Evolutionary conservation across 2,329 filamentous ascomycete genomes (phyloP).

Genomic region (Volutella citrinella): DNA sequence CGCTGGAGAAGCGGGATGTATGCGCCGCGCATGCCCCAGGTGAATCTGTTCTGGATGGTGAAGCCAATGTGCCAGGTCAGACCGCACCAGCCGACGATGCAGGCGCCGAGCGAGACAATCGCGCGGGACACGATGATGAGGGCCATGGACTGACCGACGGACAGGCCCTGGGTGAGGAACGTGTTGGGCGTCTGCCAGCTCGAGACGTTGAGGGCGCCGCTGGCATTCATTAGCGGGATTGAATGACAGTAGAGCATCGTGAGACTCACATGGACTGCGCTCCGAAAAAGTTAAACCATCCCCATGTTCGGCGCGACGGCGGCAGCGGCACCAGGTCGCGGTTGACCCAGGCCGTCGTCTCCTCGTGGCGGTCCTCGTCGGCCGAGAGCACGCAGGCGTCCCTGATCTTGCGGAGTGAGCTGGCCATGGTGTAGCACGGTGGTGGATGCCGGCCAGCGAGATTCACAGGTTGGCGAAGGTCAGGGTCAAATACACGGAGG

Average conservation of each 20-base stretch:
- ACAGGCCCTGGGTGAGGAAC: conserved; percentile 45
- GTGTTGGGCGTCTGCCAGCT: conserved; percentile 48
- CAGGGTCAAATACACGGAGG: too few relatives aligned
- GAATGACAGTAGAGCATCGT: too few relatives aligned
- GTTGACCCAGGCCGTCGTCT: conserved; percentile 49
- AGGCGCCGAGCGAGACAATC: conserved; percentile 40
- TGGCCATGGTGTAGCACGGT: too few relatives aligned
- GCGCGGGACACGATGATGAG: conserved; percentile 43
- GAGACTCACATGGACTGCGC: conserved; percentile 36
- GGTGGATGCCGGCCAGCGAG: too few relatives aligned
- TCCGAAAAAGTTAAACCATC: conserved; percentile 43
- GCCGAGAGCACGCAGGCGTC: conserved; percentile 35
- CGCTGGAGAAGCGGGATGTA: conserved; percentile 47
- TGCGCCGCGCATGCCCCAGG: conserved; percentile 45
- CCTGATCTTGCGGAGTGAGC: conserved; percentile 25
- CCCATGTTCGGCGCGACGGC: conserved; percentile 45
- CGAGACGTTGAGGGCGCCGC: conserved; percentile 22
- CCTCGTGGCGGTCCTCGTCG: conserved; percentile 39
- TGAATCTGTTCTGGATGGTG: conserved; percentile 46
- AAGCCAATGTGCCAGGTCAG: conserved; percentile 50
- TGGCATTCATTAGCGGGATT: conserved; percentile 7
- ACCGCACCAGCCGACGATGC: conserved; percentile 45
- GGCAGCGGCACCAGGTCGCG: conserved; percentile 40
- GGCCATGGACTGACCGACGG: conserved; percentile 44
- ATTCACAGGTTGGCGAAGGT: too few relatives aligned